Base-by-base conservation (phyloP, 257 asterid genomes). In the Perilla frutescens region DNA sequence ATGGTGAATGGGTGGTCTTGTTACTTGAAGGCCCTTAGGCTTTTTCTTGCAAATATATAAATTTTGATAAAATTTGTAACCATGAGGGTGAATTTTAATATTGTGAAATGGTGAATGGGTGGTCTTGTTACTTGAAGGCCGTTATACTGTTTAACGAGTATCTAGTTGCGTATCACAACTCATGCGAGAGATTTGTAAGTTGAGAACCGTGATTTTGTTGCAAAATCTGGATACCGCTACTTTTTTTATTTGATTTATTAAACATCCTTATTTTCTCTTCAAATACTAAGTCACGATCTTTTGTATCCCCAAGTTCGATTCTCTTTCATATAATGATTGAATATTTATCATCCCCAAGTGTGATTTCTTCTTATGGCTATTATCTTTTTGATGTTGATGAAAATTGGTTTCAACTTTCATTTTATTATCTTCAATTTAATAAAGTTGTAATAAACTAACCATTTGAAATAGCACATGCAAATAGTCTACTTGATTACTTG, bases 381-480 rank as follows among this genome's bases (percentile, higher is more conserved):
- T 57, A 34, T 44, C 39, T 32, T 44, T 55, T 63, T 1, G 7
- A 15, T 12, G 54, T 12, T 61, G 71, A 34, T 61, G 56, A 49
- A 49, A 39, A 47, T 39, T 53, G 63, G 56, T 71, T 51, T 45
- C n/a, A 8, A 48, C 53, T 15, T 39, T 32, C 72, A 50, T 71
- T 68, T 55, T 31, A 29, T 37, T 45, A 26, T 54, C 56, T 71
- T 61, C 45, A 26, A 65, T 63, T 45, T 57, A 14, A 53, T 43
- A 13, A 15, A 55, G 54, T 50, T 15, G 15, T 60, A 8, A 13
- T 37, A 70, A 62, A 49, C 26, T 29, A 12, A 6, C 53, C 14
- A 44, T 26, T 54, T 67, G 61, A 47, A 65, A 39, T 56, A 10
- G 56, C 77, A 44, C 34, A 36, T 56, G 63, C 64, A 14, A 47